Conservation (phyloP, 495 filamentous ascomycete genomes). For the Aspergillus bridgeri region DNA sequence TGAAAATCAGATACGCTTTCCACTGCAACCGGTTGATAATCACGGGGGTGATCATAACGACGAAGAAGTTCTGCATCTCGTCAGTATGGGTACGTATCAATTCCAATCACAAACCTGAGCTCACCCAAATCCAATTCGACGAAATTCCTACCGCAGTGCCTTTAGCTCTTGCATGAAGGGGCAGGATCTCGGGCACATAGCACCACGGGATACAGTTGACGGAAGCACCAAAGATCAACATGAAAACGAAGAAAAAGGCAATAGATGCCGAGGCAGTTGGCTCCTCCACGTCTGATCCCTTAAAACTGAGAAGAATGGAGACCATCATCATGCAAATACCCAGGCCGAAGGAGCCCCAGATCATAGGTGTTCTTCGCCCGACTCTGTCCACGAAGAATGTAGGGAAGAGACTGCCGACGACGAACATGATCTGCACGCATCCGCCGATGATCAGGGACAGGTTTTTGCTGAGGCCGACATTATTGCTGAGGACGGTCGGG, state of each 20-base stretch:
- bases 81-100: slow-evolving; percentile 6
- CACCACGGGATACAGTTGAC: slow-evolving; percentile 48
- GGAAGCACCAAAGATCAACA: slow-evolving; percentile 47
- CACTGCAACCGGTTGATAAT: slow-evolving; percentile 53
- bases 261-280: slow-evolving; percentile 34
- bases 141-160: slow-evolving; percentile 42
- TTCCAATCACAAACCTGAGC: too few relatives aligned
- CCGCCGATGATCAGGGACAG: slow-evolving; percentile 48
- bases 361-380: slow-evolving; percentile 58
- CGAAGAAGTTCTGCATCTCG: slow-evolving; percentile 44
- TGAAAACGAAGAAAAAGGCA: slow-evolving; percentile 49
- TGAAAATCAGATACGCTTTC: slow-evolving; percentile 60
- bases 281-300: slow-evolving; percentile 26
- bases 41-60: slow-evolving; percentile 58
- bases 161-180: slow-evolving; percentile 38
- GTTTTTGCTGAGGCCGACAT: slow-evolving; percentile 47
- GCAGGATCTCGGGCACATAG: slow-evolving; percentile 45
- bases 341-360: slow-evolving; percentile 49
- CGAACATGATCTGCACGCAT: slow-evolving; percentile 44
- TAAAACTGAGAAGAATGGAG: slow-evolving; percentile 43
- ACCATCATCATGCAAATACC: slow-evolving; percentile 52
- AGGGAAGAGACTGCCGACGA: slow-evolving; percentile 43
- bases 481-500: slow-evolving; percentile 41
- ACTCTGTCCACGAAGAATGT: slow-evolving; percentile 43
- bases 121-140: slow-evolving; percentile 42